These are phyloP conservation scores for Setaria viridis DNA, from an alignment of 202 grass and related monocot genomes.

Conservation along the genomic window DNA sequence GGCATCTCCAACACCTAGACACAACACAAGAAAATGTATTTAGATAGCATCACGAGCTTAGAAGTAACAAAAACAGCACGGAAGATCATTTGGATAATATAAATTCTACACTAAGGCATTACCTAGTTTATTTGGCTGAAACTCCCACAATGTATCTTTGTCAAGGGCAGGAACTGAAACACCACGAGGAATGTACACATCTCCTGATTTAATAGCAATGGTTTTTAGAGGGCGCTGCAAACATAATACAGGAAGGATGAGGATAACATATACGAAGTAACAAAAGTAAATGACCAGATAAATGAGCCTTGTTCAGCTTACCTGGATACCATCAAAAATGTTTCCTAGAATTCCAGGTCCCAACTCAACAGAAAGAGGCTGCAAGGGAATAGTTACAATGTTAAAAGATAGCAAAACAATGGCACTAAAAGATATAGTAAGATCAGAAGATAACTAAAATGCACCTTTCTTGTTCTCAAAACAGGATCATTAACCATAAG, in stretches of 20 bases:
- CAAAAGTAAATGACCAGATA: neutral
- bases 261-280: neutral
- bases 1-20: conserved; percentile 76
- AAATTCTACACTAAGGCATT: conserved; percentile 30
- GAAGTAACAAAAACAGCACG: neutral
- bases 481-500: conserved; percentile 96
- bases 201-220: conserved; percentile 91
- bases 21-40: conserved; percentile 37
- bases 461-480: conserved; percentile 83
- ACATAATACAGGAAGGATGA: conserved; percentile 25
- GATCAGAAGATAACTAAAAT: conserved; percentile 5
- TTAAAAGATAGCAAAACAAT: conserved; percentile 22
- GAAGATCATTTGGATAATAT: neutral
- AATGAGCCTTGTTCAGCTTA: conserved; percentile 8
- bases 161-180: conserved; percentile 97
- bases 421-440: neutral
- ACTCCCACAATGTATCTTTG: conserved; percentile 90
- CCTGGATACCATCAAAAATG: conserved; percentile 84
- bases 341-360: conserved; percentile 82
- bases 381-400: conserved; percentile 21
- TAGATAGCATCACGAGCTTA: neutral
- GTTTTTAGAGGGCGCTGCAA: conserved; percentile 91
- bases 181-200: conserved; percentile 97
- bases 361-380: conserved; percentile 77
- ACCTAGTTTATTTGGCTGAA: conserved; percentile 83